phyloP scores from a whole-genome alignment of 352 stramenopile species.

The Vaucheria bursata region DNA sequence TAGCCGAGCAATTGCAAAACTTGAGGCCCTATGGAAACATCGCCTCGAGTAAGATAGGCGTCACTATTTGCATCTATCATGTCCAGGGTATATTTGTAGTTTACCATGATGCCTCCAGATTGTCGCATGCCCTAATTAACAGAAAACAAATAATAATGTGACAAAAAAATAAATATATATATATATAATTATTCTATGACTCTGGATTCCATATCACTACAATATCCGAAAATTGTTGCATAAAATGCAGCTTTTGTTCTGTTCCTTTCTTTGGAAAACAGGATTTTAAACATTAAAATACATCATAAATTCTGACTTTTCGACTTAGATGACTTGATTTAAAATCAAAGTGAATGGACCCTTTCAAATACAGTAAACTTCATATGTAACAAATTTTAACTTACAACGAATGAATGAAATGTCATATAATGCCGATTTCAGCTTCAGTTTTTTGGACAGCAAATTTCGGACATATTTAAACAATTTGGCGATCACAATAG shows the following conservation, averaged over 20 bases:
- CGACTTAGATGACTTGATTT: no score
- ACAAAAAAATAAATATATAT: not conserved
- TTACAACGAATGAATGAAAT: no score
- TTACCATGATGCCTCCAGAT: conserved; percentile 65
- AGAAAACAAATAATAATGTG: not conserved
- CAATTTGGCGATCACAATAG: no score
- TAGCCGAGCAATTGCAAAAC: not conserved
- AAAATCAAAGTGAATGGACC: no score
- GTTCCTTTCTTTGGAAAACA: no score
- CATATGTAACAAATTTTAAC: no score
- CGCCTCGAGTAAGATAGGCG: not conserved
- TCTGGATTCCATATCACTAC: not conserved
- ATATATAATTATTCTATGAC: not conserved
- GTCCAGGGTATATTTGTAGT: conserved; percentile 57
- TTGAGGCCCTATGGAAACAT: not conserved
- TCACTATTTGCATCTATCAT: conserved; percentile 4
- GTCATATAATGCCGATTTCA: no score
- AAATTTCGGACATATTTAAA: no score
- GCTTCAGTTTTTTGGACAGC: no score
- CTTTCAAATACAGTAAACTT: no score
- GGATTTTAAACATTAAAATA: no score
- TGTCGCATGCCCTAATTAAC: conserved; percentile 22
- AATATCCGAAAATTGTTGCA: not conserved
- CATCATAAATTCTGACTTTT: no score
- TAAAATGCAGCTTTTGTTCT: not conserved